A percentile compares a stretch with the other conserved stretches of the same genome.
Evolutionary conservation across 75 land plant genomes (phyloP).

Genomic region (Picea sitchensis): DNA sequence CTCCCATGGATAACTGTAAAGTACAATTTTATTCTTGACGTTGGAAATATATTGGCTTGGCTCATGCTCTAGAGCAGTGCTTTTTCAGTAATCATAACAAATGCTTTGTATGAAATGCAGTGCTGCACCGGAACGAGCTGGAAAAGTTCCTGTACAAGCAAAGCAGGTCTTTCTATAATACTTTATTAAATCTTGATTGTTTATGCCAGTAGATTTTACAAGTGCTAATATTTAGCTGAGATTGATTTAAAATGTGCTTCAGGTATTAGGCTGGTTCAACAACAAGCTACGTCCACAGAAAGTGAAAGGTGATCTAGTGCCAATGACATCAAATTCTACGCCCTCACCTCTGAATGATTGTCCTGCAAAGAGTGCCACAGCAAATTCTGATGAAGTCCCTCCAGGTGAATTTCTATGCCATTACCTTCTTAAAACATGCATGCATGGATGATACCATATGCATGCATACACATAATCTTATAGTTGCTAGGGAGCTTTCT

Average conservation of each 20-base stretch:
- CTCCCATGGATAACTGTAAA: not conserved
- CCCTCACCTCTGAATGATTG: not conserved
- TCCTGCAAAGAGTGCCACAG: conserved; percentile 3
- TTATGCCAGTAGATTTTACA: not conserved
- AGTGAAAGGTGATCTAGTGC: not conserved
- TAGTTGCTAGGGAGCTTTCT: too few relatives aligned
- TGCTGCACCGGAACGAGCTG: conserved; percentile 7
- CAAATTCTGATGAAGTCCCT: conserved; percentile 4
- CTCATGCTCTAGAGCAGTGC: not conserved
- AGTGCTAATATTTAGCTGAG: not conserved
- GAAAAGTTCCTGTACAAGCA: conserved; percentile 8
- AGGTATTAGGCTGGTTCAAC: conserved; percentile 7
- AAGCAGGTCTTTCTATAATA: not conserved
- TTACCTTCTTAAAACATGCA: not conserved
- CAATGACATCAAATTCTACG: not conserved
- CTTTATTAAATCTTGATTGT: too few relatives aligned
- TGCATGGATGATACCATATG: too few relatives aligned
- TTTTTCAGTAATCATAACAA: not conserved
- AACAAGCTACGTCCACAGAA: not conserved
- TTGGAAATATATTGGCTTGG: not conserved
- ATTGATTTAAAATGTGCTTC: not conserved
- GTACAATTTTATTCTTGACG: not conserved
- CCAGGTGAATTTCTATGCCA: conserved; percentile 7
- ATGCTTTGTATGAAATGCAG: conserved; percentile 1
- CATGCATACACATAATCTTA: too few relatives aligned